Evolutionary conservation across 345 rosid genomes (phyloP).

Genomic region (Salix suchowensis): DNA sequence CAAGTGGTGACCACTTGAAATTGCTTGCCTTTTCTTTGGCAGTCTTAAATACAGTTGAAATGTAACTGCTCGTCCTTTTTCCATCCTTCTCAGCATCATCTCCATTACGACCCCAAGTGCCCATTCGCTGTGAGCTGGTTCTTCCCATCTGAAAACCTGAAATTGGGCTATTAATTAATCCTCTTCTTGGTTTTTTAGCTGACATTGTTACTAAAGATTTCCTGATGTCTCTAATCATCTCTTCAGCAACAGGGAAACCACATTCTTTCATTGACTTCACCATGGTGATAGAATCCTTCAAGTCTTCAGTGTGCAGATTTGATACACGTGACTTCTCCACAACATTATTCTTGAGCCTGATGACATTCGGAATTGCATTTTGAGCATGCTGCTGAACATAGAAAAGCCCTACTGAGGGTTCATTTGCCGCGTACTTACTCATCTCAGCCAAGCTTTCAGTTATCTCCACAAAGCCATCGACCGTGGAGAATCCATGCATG

Average conservation of each 20-base stretch:
- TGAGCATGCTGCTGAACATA: slow-evolving; percentile 81
- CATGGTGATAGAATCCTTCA: slow-evolving; percentile 69
- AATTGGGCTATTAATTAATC: slow-evolving; percentile 38
- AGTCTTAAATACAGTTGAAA: slow-evolving; percentile 57
- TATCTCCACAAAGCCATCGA: slow-evolving; percentile 91
- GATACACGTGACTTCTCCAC: slow-evolving; percentile 52
- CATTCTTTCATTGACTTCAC: slow-evolving; percentile 79
- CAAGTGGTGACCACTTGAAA: slow-evolving; percentile 68
- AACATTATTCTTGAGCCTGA: slow-evolving; percentile 50
- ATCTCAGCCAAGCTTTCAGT: slow-evolving; percentile 79
- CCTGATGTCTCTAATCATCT: slow-evolving; percentile 76
- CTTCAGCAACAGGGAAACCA: slow-evolving; percentile 66
- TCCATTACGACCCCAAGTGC: slow-evolving; percentile 39
- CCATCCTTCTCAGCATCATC: slow-evolving; percentile 32
- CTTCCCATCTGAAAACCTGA: slow-evolving; percentile 41
- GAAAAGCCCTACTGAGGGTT: slow-evolving; percentile 89
- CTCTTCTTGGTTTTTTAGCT: slow-evolving; percentile 61
- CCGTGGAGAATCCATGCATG: slow-evolving; percentile 90
- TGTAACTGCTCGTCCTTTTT: slow-evolving; percentile 36
- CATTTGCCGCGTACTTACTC: slow-evolving; percentile 87
- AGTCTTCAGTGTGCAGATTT: slow-evolving; percentile 68
- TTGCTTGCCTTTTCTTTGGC: slow-evolving; percentile 71
- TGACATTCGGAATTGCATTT: slow-evolving; percentile 66
- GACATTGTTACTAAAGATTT: slow-evolving; percentile 61
- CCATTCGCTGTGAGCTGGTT: slow-evolving; percentile 45